phyloP scores from a whole-genome alignment of 345 rosid genomes.

The Moricandia arvensis region DNA sequence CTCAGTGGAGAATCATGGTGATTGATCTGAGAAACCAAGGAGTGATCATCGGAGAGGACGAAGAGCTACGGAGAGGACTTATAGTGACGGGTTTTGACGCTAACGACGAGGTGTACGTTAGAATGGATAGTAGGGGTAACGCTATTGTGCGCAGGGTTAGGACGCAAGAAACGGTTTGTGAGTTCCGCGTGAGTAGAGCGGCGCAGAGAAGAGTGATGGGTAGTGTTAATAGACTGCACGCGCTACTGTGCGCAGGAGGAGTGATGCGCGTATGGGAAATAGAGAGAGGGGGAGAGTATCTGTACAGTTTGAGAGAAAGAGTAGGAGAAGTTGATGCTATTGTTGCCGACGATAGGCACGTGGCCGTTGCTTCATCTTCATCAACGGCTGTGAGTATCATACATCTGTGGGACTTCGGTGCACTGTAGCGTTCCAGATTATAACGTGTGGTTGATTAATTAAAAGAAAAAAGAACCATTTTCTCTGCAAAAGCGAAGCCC shows the following conservation, averaged over 20 bases:
- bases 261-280: constrained; percentile 62
- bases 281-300: constrained; percentile 40
- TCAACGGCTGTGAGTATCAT: constrained; percentile 41
- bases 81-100: constrained; percentile 54
- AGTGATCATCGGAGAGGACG: constrained; percentile 39
- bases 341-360: constrained; percentile 67
- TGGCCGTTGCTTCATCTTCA: constrained; percentile 56
- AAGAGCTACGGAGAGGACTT: constrained; percentile 41
- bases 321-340: constrained; percentile 57
- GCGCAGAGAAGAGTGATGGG: constrained; percentile 48
- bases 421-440: constrained; percentile 36
- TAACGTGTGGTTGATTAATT: not conserved
- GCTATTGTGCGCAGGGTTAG: constrained; percentile 60
- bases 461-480: not conserved
- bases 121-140: constrained; percentile 50
- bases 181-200: constrained; percentile 44
- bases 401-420: constrained; percentile 93
- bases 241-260: constrained; percentile 69
- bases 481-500: constrained; percentile 31
- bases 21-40: constrained; percentile 62
- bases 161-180: constrained; percentile 45
- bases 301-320: constrained; percentile 55
- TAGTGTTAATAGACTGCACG: constrained; percentile 63
- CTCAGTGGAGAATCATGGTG: constrained; percentile 46
- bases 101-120: constrained; percentile 46